phyloP scores from a whole-genome alignment of 2,329 filamentous ascomycete genomes.

The Hymenoscyphus infarciens region DNA sequence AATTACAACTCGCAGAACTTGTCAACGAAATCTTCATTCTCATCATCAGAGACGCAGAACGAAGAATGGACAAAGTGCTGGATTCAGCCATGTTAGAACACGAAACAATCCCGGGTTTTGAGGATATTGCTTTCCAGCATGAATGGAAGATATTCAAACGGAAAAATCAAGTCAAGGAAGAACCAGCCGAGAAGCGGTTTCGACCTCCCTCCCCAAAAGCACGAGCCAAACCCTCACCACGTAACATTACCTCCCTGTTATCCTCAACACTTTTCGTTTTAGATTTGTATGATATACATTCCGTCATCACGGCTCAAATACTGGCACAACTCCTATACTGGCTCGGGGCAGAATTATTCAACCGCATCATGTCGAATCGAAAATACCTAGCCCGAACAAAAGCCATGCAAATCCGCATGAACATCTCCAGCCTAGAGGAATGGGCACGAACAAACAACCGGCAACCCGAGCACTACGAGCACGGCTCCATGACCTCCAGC shows the following conservation, averaged over 20 bases:
- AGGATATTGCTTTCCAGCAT: slow-evolving; percentile 94
- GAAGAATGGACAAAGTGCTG: slow-evolving; percentile 92
- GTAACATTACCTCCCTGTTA: slow-evolving; percentile 91
- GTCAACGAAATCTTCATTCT: slow-evolving; percentile 98
- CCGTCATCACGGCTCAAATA: slow-evolving; percentile 89
- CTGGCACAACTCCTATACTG: slow-evolving; percentile 92
- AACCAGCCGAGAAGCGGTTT: slow-evolving; percentile 85
- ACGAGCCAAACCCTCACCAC: slow-evolving; percentile 83
- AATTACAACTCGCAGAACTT: slow-evolving; percentile 87
- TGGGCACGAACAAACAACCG: slow-evolving; percentile 94
- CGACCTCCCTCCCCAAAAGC: slow-evolving; percentile 91
- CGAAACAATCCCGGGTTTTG: slow-evolving; percentile 95
- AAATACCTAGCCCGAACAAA: slow-evolving; percentile 95
- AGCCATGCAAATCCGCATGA: slow-evolving; percentile 99
- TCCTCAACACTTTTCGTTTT: slow-evolving; percentile 96
- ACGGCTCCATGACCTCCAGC: slow-evolving; percentile 78
- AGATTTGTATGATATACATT: slow-evolving; percentile 98
- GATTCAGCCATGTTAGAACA: slow-evolving; percentile 94
- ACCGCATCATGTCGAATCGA: slow-evolving; percentile 93
- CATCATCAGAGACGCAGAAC: slow-evolving; percentile 92
- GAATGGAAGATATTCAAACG: slow-evolving; percentile 97
- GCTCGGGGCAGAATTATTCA: slow-evolving; percentile 94
- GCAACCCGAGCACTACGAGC: slow-evolving; percentile 91
- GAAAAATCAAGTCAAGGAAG: slow-evolving; percentile 84
- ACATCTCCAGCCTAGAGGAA: slow-evolving; percentile 90